Percentiles rank a stretch among this genome's conserved stretches.
These are phyloP conservation scores for Phytopythium vexans DNA, from an alignment of 352 stramenopile species.

Conservation along the genomic window DNA sequence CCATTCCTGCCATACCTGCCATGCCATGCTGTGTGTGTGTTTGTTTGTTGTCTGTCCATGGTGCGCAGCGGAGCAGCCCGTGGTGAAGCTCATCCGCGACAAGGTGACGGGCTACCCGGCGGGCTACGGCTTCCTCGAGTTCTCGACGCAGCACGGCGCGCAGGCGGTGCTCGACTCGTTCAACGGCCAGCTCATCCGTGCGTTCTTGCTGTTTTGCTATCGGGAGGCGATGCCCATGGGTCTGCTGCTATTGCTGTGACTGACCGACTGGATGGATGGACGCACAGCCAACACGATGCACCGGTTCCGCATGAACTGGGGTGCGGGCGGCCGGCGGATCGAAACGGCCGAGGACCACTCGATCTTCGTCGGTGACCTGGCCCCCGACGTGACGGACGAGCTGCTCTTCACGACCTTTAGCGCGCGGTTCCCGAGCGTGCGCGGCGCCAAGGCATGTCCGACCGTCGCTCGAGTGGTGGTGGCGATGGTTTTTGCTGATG, in stretches of 20 bases:
- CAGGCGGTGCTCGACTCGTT: slow-evolving; percentile 83
- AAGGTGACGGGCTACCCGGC: slow-evolving; percentile 85
- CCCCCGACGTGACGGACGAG: slow-evolving; percentile 87
- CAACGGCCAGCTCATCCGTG: slow-evolving; percentile 88
- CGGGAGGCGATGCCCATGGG: too few species aligned
- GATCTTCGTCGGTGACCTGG: slow-evolving; percentile 91
- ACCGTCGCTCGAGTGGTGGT: background rate
- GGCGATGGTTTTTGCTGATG: background rate
- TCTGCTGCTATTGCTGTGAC: background rate
- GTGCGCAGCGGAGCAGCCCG: slow-evolving; percentile 65
- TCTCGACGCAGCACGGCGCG: slow-evolving; percentile 74
- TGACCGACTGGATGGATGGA: background rate
- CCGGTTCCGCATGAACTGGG: slow-evolving; percentile 92
- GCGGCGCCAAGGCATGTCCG: slow-evolving; percentile 66
- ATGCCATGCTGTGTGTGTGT: background rate
- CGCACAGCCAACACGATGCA: slow-evolving; percentile 78
- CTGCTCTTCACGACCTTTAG: slow-evolving; percentile 84
- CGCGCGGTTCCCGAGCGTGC: slow-evolving; percentile 72
- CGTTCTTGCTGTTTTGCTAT: background rate
- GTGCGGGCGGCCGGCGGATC: slow-evolving; percentile 80
- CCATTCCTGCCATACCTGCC: background rate
- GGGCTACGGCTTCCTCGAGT: slow-evolving; percentile 92
- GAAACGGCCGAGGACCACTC: slow-evolving; percentile 85
- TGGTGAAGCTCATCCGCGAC: slow-evolving; percentile 90
- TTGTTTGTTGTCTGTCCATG: slow-evolving; percentile 3